Evolutionary conservation across 2,329 filamentous ascomycete genomes (phyloP).

Genomic region (Leptosphaerulina australis): DNA sequence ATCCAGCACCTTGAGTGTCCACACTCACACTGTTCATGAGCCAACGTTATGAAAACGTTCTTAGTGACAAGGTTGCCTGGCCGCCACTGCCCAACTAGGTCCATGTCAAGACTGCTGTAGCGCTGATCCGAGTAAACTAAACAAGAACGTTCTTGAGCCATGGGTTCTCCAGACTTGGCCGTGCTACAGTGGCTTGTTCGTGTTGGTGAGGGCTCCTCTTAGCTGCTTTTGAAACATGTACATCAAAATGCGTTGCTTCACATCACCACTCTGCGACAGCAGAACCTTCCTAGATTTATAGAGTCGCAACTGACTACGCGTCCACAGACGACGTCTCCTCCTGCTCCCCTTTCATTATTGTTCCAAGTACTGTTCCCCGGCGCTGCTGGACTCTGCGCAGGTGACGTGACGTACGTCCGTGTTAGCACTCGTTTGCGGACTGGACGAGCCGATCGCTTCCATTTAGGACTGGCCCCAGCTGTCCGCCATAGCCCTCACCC

Average conservation of each 20-base stretch:
- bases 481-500: conserved; percentile 28
- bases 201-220: conserved; percentile 14
- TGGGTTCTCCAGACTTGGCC: conserved; percentile 3
- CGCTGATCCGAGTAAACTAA: conserved; percentile 11
- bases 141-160: conserved; percentile 16
- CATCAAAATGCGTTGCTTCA: conserved; percentile 32
- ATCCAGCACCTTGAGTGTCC: conserved; percentile 5
- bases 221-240: conserved; percentile 31
- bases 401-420: conserved; percentile 36
- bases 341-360: conserved; percentile 12
- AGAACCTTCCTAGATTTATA: conserved; percentile 19
- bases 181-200: conserved; percentile 20
- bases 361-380: conserved; percentile 18
- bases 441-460: conserved; percentile 36
- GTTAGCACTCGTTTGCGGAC: conserved; percentile 36
- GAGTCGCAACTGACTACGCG: conserved; percentile 1
- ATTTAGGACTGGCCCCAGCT: conserved; percentile 23
- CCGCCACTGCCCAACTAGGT: background rate
- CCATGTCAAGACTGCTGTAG: conserved; percentile 3
- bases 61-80: conserved; percentile 10
- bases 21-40: conserved; percentile 1
- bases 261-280: conserved; percentile 30
- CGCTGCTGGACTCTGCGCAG: conserved; percentile 24
- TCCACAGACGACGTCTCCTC: background rate
- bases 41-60: background rate